Percentiles rank a stretch among this genome's conserved stretches.
Conservation (phyloP, 495 filamentous ascomycete genomes). For the Penicillium goetzii region DNA sequence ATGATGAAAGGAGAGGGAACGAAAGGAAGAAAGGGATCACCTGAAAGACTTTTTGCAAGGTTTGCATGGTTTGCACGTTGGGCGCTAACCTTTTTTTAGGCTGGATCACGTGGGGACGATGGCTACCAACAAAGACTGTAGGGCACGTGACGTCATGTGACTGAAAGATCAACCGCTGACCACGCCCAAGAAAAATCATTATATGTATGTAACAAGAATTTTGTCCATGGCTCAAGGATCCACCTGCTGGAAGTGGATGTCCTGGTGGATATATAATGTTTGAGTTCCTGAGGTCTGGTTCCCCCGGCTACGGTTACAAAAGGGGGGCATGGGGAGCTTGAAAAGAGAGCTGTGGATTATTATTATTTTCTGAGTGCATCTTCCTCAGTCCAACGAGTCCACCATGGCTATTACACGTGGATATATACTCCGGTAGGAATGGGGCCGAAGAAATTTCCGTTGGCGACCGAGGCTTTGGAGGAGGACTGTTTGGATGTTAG, state of each 20-base stretch:
- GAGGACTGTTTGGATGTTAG: background rate
- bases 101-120: background rate
- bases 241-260: conserved; percentile 1
- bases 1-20: conserved; percentile 23
- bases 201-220: background rate
- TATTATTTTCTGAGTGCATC: background rate
- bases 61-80: conserved; percentile 1
- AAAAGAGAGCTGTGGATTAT: background rate
- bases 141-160: too few species aligned
- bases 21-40: conserved; percentile 23
- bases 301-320: conserved; percentile 15
- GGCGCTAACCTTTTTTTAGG: conserved; percentile 7
- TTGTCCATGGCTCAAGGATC: background rate
- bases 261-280: background rate
- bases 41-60: conserved; percentile 17
- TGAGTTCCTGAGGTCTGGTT: conserved; percentile 14
- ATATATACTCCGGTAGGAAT: conserved; percentile 9
- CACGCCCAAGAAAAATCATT: too few species aligned
- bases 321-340: background rate
- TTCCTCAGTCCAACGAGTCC: background rate
- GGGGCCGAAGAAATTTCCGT: conserved; percentile 15
- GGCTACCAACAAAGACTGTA: too few species aligned
- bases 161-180: too few species aligned
- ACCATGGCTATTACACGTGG: conserved; percentile 4
- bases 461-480: conserved; percentile 8